Percentiles rank a stretch among this genome's conserved stretches.
phyloP scores from a whole-genome alignment of 192 early-diverging fungal species.

The Podila epicladia region DNA sequence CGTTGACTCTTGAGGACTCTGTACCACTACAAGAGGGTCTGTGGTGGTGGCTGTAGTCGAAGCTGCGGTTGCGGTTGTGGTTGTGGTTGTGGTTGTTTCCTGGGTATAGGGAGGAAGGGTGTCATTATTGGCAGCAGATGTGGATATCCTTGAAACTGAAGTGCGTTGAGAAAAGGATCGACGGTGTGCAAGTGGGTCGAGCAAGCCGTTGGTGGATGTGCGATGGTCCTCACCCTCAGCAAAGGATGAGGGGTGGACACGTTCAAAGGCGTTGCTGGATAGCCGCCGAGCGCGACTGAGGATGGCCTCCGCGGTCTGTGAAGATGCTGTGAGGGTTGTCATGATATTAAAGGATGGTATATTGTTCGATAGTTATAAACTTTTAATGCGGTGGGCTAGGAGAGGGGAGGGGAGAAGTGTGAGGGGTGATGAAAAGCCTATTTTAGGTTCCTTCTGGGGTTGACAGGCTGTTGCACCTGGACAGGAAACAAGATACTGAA shows the following conservation, averaged over 20 bases:
- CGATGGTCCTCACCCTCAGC: slow-evolving; percentile 22
- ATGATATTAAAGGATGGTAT: no score
- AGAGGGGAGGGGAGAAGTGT: not conserved
- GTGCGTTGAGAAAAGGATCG: slow-evolving; percentile 5
- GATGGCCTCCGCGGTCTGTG: slow-evolving; percentile 26
- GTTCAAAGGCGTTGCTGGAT: slow-evolving; percentile 41
- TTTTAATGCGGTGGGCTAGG: no score
- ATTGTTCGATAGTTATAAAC: no score
- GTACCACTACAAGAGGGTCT: not conserved
- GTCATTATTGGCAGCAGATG: not conserved
- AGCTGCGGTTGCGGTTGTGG: not conserved
- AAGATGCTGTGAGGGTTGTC: slow-evolving; percentile 2
- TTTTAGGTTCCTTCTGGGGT: no score
- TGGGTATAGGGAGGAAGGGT: not conserved
- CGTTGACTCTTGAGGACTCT: not conserved
- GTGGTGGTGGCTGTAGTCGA: not conserved
- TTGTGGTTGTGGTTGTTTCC: not conserved
- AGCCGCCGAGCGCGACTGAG: slow-evolving; percentile 33
- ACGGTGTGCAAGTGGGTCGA: slow-evolving; percentile 5
- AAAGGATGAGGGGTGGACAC: slow-evolving; percentile 11
- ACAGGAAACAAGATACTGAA: not conserved
- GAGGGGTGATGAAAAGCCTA: not conserved
- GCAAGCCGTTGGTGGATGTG: not conserved
- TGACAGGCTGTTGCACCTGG: not conserved
- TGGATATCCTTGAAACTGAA: not conserved